Conservation (phyloP, 2,329 filamentous ascomycete genomes). For the Trichoderma lentiforme region DNA sequence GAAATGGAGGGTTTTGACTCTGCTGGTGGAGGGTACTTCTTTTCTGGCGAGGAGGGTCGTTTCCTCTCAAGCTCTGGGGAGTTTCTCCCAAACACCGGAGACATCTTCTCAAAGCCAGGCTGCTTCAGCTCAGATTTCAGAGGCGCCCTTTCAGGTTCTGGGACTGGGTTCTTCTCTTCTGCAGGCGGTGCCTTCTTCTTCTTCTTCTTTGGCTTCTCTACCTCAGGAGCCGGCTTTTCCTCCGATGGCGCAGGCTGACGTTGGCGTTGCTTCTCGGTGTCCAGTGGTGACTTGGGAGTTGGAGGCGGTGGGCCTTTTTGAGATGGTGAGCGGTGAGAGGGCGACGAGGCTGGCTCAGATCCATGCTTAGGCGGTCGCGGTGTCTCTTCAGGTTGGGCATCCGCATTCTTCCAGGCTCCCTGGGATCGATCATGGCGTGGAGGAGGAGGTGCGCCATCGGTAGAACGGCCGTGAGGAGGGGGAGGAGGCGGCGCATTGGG, state of each 20-base stretch:
- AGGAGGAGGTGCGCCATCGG: slow-evolving; percentile 7
- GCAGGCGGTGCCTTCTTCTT: background rate
- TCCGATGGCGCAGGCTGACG: slow-evolving; percentile 25
- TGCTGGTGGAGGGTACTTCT: background rate
- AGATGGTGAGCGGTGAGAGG: slow-evolving; percentile 16
- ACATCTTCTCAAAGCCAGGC: background rate
- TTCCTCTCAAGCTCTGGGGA: slow-evolving; percentile 1
- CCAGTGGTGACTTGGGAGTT: background rate
- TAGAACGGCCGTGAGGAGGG: slow-evolving; percentile 11
- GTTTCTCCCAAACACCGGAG: background rate
- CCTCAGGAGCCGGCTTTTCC: slow-evolving; percentile 22
- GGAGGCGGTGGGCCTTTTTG: slow-evolving; percentile 13
- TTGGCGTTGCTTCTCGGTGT: slow-evolving; percentile 22
- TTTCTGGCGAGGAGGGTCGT: background rate
- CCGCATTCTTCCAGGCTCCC: slow-evolving; percentile 1
- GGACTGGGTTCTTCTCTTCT: background rate
- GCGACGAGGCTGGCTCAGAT: background rate
- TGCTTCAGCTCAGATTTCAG: background rate
- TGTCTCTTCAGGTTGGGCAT: background rate
- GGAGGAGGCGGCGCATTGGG: slow-evolving; percentile 14
- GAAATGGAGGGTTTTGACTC: background rate
- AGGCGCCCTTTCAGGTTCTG: slow-evolving; percentile 4
- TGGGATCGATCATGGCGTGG: slow-evolving; percentile 17
- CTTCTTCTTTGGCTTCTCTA: slow-evolving; percentile 21
- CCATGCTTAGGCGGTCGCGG: slow-evolving; percentile 4